phyloP scores from a whole-genome alignment of 2,329 filamentous ascomycete species.

The Penicillium expansum region DNA sequence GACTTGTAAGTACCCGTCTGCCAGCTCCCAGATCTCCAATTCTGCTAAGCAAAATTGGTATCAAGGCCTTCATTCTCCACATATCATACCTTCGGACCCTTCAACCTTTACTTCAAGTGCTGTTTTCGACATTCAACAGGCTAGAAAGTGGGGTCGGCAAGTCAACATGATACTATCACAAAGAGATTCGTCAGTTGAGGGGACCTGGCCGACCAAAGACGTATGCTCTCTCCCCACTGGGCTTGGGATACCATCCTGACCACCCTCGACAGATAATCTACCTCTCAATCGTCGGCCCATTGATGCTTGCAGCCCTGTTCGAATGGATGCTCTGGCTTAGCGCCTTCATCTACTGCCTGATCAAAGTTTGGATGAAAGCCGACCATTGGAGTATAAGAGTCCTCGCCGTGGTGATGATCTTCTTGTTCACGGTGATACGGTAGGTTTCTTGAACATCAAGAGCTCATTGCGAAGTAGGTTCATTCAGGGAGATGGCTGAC shows the following conservation, averaged over 20 bases:
- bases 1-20: background rate
- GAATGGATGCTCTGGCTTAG: constrained; percentile 95
- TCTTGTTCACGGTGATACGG: constrained; percentile 73
- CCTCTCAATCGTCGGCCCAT: constrained; percentile 71
- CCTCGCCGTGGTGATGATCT: constrained; percentile 71
- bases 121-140: background rate
- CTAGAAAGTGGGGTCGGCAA: too few relatives aligned
- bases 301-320: constrained; percentile 80
- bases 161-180: background rate
- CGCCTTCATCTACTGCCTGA: constrained; percentile 88
- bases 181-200: background rate
- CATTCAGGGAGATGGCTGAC: constrained; percentile 1
- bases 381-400: constrained; percentile 80
- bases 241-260: background rate
- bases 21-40: background rate
- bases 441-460: constrained; percentile 41
- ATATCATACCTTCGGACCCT: background rate
- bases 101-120: background rate
- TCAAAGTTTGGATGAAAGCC: constrained; percentile 85
- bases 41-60: background rate
- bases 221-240: constrained; percentile 3
- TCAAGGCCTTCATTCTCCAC: too few relatives aligned
- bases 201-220: constrained; percentile 14
- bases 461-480: background rate
- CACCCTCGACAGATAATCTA: constrained; percentile 69